Evolutionary conservation across 1,284 basidiomycete genomes (phyloP).

Genomic region (Puccinia horiana): DNA sequence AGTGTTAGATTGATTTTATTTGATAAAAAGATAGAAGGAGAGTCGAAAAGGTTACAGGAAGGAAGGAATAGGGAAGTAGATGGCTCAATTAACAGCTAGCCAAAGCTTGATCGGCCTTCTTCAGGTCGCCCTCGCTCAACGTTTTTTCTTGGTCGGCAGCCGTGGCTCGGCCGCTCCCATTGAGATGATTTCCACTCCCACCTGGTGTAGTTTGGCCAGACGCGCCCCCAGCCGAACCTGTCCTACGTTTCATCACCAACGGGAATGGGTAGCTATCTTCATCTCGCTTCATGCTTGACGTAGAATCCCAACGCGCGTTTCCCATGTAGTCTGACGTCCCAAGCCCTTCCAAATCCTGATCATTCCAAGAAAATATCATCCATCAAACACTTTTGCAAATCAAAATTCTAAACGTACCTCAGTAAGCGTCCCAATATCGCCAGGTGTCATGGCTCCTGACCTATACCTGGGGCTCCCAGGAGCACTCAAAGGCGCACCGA

Average conservation of each 20-base stretch:
- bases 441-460: constrained; percentile 77
- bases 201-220: constrained; percentile 48
- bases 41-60: too few relatives aligned
- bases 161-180: constrained; percentile 8
- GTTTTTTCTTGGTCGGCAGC: constrained; percentile 20
- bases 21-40: too few relatives aligned
- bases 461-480: constrained; percentile 83
- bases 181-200: background rate
- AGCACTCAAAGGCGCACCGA: constrained; percentile 70
- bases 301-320: constrained; percentile 58
- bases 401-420: constrained; percentile 26
- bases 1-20: too few relatives aligned
- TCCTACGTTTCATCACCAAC: constrained; percentile 47
- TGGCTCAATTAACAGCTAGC: background rate
- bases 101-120: constrained; percentile 48
- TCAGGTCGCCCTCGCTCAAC: constrained; percentile 40
- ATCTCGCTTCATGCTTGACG: constrained; percentile 60
- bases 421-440: constrained; percentile 80
- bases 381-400: background rate
- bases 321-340: constrained; percentile 86
- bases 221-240: constrained; percentile 32
- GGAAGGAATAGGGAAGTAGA: too few relatives aligned
- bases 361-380: background rate
- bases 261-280: constrained; percentile 84
- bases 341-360: constrained; percentile 73